Evolutionary conservation across 2,329 filamentous ascomycete species (phyloP).

Genomic region (Colletotrichum limetticola): DNA sequence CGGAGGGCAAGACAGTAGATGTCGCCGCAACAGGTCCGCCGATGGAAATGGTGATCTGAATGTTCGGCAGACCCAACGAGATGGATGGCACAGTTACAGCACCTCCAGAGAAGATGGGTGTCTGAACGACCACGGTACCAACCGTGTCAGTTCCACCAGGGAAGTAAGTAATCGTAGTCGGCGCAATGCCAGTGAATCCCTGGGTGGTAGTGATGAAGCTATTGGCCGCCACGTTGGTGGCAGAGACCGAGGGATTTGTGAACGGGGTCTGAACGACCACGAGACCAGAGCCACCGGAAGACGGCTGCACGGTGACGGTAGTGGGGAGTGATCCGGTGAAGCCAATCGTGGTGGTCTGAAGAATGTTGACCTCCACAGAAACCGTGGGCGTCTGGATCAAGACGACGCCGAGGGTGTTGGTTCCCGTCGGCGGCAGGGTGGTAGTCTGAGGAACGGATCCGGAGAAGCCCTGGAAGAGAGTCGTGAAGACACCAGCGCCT

Average conservation of each 20-base stretch:
- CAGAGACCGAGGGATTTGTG: not conserved
- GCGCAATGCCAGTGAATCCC: slow-evolving; percentile 18
- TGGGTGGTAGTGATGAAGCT: slow-evolving; percentile 19
- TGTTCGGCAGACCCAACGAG: not conserved
- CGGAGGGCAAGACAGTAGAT: not conserved
- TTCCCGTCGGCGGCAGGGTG: slow-evolving; percentile 18
- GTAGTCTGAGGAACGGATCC: slow-evolving; percentile 15
- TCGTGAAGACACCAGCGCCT: slow-evolving; percentile 13
- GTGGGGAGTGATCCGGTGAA: slow-evolving; percentile 14
- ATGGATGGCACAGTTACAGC: not conserved
- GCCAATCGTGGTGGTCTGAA: slow-evolving; percentile 18
- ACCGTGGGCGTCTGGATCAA: slow-evolving; percentile 28
- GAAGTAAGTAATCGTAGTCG: slow-evolving; percentile 17
- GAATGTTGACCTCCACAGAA: slow-evolving; percentile 5
- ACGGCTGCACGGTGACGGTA: slow-evolving; percentile 25
- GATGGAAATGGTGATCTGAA: not conserved
- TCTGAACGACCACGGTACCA: slow-evolving; percentile 29
- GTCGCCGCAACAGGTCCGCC: not conserved
- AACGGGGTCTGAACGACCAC: slow-evolving; percentile 30
- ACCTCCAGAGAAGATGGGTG: slow-evolving; percentile 20
- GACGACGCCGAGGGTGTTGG: slow-evolving; percentile 15
- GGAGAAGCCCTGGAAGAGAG: slow-evolving; percentile 16
- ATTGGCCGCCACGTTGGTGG: not conserved
- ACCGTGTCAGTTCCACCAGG: slow-evolving; percentile 4
- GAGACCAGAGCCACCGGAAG: slow-evolving; percentile 22